These are phyloP conservation scores for Ogataea corticis DNA, from an alignment of 805 yeast species.

Conservation along the genomic window DNA sequence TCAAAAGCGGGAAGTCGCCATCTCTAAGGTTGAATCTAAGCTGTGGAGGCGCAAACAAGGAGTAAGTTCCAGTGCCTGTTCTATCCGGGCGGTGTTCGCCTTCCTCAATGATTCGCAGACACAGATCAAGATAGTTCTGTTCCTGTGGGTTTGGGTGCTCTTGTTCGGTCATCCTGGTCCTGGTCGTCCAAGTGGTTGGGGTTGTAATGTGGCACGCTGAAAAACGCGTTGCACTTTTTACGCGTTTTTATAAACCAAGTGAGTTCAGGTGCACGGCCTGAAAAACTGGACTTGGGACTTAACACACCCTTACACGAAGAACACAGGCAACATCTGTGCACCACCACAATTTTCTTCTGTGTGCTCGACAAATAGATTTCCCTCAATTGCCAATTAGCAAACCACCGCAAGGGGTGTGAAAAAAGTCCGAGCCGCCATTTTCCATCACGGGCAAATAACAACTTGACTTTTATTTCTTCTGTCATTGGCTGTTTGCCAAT, in stretches of 20 bases:
- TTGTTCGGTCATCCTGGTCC: conserved; percentile 1
- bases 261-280: background rate
- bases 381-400: conserved; percentile 6
- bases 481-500: conserved; percentile 21
- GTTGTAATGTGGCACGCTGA: too few relatives aligned
- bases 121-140: conserved; percentile 82
- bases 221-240: conserved; percentile 1
- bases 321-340: conserved; percentile 10
- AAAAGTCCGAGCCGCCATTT: conserved; percentile 4
- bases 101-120: conserved; percentile 69
- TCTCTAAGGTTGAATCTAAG: conserved; percentile 74
- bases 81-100: conserved; percentile 95
- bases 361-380: conserved; percentile 2
- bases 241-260: background rate
- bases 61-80: conserved; percentile 94
- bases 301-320: too few relatives aligned
- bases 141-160: conserved; percentile 45
- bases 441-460: background rate
- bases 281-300: too few relatives aligned
- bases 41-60: conserved; percentile 95
- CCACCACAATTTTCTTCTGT: conserved; percentile 4
- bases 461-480: conserved; percentile 24
- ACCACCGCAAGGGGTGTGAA: conserved; percentile 4
- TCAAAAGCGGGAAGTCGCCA: conserved; percentile 80
- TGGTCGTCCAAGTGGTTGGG: too few relatives aligned